Percentiles rank a stretch among this genome's conserved stretches.
Conservation (phyloP, 169 alveolate genomes). For the Eimeria falciformis region DNA sequence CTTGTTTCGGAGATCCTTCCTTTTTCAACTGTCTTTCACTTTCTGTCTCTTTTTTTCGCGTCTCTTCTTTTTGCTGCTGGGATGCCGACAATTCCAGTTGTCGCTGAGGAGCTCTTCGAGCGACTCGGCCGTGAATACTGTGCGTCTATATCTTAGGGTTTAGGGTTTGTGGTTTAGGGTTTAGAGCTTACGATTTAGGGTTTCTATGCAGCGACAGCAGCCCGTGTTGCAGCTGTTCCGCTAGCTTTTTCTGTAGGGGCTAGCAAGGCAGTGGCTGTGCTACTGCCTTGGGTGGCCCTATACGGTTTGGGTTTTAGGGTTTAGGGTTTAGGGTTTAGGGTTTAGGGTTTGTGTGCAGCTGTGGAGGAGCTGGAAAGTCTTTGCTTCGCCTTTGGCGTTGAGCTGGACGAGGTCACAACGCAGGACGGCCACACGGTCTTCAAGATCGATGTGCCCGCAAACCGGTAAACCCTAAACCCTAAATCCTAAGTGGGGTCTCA, state of each 20-base stretch:
- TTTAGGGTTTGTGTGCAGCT: constrained; percentile 38
- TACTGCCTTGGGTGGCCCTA: not conserved
- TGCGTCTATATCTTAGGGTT: too few species aligned
- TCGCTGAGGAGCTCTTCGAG: constrained; percentile 14
- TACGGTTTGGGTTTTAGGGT: too few species aligned
- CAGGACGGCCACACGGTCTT: constrained; percentile 87
- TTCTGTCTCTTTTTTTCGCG: not conserved
- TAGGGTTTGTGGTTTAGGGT: too few species aligned
- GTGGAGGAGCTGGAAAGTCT: constrained; percentile 88
- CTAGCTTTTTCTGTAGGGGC: too few species aligned
- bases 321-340: too few species aligned
- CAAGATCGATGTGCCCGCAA: constrained; percentile 93
- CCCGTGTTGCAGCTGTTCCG: too few species aligned
- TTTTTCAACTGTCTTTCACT: not conserved
- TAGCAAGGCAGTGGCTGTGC: too few species aligned
- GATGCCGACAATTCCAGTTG: constrained; percentile 8
- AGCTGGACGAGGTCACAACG: constrained; percentile 93
- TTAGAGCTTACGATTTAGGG: too few species aligned
- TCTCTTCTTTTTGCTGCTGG: not conserved
- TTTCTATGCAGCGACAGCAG: too few species aligned
- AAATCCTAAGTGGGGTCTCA: too few species aligned
- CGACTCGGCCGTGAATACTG: not conserved
- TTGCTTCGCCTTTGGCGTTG: constrained; percentile 98
- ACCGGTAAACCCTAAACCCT: constrained; percentile 79
- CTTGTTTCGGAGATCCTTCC: not conserved